Base-by-base conservation (phyloP, 2,329 filamentous ascomycete species). In the Colletotrichum truncatum region DNA sequence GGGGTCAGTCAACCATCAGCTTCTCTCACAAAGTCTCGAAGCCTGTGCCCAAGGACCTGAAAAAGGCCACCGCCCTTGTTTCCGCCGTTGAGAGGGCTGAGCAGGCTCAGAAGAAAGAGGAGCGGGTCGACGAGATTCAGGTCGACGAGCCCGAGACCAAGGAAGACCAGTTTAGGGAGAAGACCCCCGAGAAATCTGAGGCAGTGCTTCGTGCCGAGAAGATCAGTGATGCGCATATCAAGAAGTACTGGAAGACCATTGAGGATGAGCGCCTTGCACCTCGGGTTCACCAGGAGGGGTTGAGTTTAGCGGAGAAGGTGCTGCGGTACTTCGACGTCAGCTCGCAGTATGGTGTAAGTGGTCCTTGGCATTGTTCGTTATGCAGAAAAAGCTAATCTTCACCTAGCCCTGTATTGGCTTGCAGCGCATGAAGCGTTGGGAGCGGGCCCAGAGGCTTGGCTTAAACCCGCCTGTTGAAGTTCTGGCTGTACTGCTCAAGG, bases 251-350 rank as follows among this genome's bases (percentile, higher is more conserved):
- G 94, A 82, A 82, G 69, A 77, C 77, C 10, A 88, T 95, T 69
- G 93, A 97, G 81, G 81, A 82, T 39, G 84, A 89, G 72, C 85
- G 93, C 70, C 85, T 84, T 64, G 87, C 92, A 16, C 86, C 87
- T 41, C 82, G 91, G 71, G 89, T 97, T 34, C 96, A 98, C 73
- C 93, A 97, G 78, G 78, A 90, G 71, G 90, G 84, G 3, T 75
- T 98, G 70, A 85, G 83, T 10, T 70, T 92, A 46, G 85, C 91
- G 60, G 94, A 98, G 84, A 97, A 95, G 82, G 89, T 98, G 25
- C 78, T 98, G 72, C 85, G 95, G 68, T 93, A 97, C 76, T 99
- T 96, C 79, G 96, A 99, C 76, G 91, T 97, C 70, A 96, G 91
- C 73, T 93, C 87, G 66, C 93, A 97, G 73, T 99, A 93, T 76